Percentiles rank a stretch among this genome's conserved stretches.
phyloP scores from a whole-genome alignment of 1,139 yeast species.

The Zygosaccharomyces sapae region DNA sequence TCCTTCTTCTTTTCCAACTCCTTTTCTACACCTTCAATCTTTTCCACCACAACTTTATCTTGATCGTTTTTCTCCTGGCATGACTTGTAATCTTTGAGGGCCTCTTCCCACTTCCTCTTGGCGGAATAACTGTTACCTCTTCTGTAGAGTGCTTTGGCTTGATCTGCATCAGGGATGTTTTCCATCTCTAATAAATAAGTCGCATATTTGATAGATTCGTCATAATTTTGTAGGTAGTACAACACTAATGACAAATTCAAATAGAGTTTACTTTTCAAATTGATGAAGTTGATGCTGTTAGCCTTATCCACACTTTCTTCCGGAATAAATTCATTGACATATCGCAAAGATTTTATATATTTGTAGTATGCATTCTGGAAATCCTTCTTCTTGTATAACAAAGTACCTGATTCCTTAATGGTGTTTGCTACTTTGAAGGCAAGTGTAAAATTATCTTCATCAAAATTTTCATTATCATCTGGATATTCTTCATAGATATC shows the following conservation, averaged over 20 bases:
- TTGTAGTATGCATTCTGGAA: slow-evolving; percentile 53
- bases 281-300: slow-evolving; percentile 46
- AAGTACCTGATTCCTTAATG: slow-evolving; percentile 64
- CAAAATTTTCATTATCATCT: slow-evolving; percentile 59
- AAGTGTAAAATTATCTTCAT: slow-evolving; percentile 51
- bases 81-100: slow-evolving; percentile 43
- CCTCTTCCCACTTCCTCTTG: slow-evolving; percentile 46
- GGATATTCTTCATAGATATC: slow-evolving; percentile 74
- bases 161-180: slow-evolving; percentile 40
- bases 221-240: slow-evolving; percentile 46
- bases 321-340: slow-evolving; percentile 66
- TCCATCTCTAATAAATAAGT: slow-evolving; percentile 53
- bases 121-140: slow-evolving; percentile 49
- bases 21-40: slow-evolving; percentile 42
- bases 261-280: slow-evolving; percentile 56
- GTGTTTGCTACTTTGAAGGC: slow-evolving; percentile 49
- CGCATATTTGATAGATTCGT: slow-evolving; percentile 49
- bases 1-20: slow-evolving; percentile 43
- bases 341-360: slow-evolving; percentile 59
- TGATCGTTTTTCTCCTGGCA: slow-evolving; percentile 47
- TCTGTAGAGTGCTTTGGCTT: slow-evolving; percentile 61
- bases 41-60: slow-evolving; percentile 48
- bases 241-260: slow-evolving; percentile 55
- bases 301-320: slow-evolving; percentile 62
- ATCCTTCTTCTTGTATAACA: slow-evolving; percentile 52